These are phyloP conservation scores for Talaromyces sp. DNA, from an alignment of 2,329 filamentous ascomycete genomes.

Conservation along the genomic window DNA sequence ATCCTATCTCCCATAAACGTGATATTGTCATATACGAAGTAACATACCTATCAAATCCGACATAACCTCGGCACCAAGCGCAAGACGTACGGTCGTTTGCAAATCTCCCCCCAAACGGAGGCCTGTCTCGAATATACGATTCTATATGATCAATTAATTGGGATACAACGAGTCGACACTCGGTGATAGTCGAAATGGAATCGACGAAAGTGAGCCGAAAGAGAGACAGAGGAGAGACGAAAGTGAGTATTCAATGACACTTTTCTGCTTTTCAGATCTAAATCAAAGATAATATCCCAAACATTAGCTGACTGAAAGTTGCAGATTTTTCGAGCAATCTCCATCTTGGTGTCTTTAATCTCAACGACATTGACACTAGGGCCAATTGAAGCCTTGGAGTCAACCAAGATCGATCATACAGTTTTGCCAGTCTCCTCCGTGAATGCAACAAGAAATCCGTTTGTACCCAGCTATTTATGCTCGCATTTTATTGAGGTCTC, in stretches of 20 bases:
- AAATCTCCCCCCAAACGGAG: no score
- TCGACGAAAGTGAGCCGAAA: background rate
- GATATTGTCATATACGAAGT: no score
- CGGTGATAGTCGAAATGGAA: no score
- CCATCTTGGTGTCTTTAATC: constrained; percentile 72
- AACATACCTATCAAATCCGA: no score
- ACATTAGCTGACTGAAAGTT: background rate
- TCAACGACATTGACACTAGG: constrained; percentile 68
- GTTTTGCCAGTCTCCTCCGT: constrained; percentile 94
- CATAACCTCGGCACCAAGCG: no score
- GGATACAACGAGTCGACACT: no score
- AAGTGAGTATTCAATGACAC: background rate
- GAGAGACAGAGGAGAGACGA: background rate
- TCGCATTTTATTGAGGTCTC: no score
- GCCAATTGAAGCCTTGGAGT: constrained; percentile 72
- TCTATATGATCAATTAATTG: no score
- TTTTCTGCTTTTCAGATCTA: background rate
- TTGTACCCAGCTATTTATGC: constrained; percentile 91
- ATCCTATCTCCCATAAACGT: no score
- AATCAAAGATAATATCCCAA: background rate
- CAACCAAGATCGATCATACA: constrained; percentile 95
- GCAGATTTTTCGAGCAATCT: background rate
- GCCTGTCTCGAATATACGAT: no score
- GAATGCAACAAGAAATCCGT: constrained; percentile 78
- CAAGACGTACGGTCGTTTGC: no score